These are phyloP conservation scores for Eimeria sp. DNA, from an alignment of 169 alveolate genomes.

Conservation along the genomic window DNA sequence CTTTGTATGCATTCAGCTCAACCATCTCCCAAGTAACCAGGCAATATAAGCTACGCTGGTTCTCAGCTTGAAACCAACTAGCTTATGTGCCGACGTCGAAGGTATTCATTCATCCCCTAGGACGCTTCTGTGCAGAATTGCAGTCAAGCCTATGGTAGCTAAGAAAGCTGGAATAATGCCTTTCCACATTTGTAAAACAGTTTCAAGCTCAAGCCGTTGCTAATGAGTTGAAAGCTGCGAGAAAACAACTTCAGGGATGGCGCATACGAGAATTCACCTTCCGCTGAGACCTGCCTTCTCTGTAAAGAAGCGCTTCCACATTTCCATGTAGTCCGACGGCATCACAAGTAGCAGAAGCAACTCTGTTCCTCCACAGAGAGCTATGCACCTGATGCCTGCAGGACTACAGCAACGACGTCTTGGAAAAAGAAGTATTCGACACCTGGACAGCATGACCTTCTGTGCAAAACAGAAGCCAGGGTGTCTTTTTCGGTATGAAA, in stretches of 20 bases:
- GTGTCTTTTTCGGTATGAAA: background rate
- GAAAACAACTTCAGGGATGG: background rate
- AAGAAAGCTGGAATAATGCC: background rate
- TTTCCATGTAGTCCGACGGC: background rate
- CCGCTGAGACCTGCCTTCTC: background rate
- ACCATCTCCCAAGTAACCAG: background rate
- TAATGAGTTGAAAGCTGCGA: background rate
- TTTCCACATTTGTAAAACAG: background rate
- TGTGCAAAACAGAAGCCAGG: background rate
- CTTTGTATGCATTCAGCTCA: background rate
- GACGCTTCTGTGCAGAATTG: background rate
- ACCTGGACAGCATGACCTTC: background rate
- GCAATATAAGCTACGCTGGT: background rate
- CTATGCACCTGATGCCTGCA: background rate
- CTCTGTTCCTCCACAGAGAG: background rate
- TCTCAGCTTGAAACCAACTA: background rate
- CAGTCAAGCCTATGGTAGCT: background rate
- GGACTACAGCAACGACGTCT: background rate
- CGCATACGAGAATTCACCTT: background rate
- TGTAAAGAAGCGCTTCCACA: background rate
- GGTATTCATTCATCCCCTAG: too few relatives aligned
- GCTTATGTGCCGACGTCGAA: background rate
- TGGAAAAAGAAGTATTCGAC: background rate
- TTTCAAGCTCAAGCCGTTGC: background rate
- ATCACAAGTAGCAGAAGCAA: background rate